Percentiles rank a stretch among this genome's conserved stretches.
Conservation (phyloP, 257 asterid genomes). For the Euphrasia confusa region DNA sequence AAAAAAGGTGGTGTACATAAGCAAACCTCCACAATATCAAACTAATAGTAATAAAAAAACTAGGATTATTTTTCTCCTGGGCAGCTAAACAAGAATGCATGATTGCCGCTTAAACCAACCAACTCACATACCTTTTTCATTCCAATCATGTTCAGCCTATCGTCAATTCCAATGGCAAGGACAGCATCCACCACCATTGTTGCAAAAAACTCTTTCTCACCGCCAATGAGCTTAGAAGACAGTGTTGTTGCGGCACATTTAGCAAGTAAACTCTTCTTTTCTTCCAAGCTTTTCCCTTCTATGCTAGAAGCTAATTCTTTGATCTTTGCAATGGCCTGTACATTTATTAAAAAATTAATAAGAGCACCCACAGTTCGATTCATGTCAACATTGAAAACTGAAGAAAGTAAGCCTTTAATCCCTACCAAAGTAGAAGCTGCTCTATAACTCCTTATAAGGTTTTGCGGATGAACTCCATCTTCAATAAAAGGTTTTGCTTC, state of each 20-base stretch:
- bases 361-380: slow-evolving; percentile 14
- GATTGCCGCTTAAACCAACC: not conserved
- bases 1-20: no score
- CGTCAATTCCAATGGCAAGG: slow-evolving; percentile 80
- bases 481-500: slow-evolving; percentile 98
- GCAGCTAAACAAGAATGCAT: slow-evolving; percentile 4
- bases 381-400: slow-evolving; percentile 17
- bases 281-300: slow-evolving; percentile 91
- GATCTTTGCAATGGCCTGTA: slow-evolving; percentile 70
- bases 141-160: slow-evolving; percentile 94
- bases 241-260: slow-evolving; percentile 98
- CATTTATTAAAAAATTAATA: not conserved
- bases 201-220: slow-evolving; percentile 96
- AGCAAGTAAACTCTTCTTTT: slow-evolving; percentile 78
- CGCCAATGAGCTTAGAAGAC: slow-evolving; percentile 97
- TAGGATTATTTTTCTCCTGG: no score
- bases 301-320: slow-evolving; percentile 80
- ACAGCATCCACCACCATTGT: slow-evolving; percentile 96
- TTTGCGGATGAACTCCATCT: slow-evolving; percentile 98
- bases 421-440: slow-evolving; percentile 75
- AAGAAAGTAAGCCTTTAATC: slow-evolving; percentile 3
- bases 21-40: no score
- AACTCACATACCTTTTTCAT: slow-evolving; percentile 67
- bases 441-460: slow-evolving; percentile 85
- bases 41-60: no score